A percentile compares a stretch with the other conserved stretches of the same genome.
phyloP scores from a whole-genome alignment of 345 rosid genomes.

The Camelina neglecta region DNA sequence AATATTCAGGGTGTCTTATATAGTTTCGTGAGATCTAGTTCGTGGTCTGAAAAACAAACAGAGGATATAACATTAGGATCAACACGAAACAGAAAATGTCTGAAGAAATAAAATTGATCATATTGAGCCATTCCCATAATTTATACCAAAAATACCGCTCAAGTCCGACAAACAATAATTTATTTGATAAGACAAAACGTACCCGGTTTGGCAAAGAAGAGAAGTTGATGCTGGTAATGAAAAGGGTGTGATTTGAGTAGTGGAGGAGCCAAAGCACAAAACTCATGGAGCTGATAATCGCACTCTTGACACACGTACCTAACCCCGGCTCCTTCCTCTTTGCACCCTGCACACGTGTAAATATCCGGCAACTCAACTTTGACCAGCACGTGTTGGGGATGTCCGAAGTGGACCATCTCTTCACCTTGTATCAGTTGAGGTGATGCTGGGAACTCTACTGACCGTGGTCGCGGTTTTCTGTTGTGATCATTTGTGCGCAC shows the following conservation, averaged over 20 bases:
- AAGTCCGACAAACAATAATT: not conserved
- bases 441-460: constrained; percentile 60
- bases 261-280: constrained; percentile 73
- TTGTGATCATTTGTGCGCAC: constrained; percentile 6
- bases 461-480: constrained; percentile 23
- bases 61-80: constrained; percentile 5
- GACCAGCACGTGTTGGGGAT: constrained; percentile 64
- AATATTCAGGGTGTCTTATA: not conserved
- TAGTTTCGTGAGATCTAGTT: not conserved
- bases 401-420: constrained; percentile 59
- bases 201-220: constrained; percentile 70
- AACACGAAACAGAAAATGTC: not conserved
- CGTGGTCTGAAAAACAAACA: constrained; percentile 28
- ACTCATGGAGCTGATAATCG: constrained; percentile 83
- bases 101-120: not conserved
- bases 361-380: constrained; percentile 57
- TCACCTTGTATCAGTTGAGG: constrained; percentile 57
- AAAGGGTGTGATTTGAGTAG: constrained; percentile 64
- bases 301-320: constrained; percentile 72
- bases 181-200: not conserved
- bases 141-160: not conserved
- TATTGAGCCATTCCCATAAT: not conserved
- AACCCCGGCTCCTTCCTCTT: constrained; percentile 78
- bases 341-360: constrained; percentile 77
- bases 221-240: constrained; percentile 70